Evolutionary conservation across 2,329 filamentous ascomycete genomes (phyloP), one percentile per base, ranked within the genome.

Genomic region (Cadophora sp.): DNA sequence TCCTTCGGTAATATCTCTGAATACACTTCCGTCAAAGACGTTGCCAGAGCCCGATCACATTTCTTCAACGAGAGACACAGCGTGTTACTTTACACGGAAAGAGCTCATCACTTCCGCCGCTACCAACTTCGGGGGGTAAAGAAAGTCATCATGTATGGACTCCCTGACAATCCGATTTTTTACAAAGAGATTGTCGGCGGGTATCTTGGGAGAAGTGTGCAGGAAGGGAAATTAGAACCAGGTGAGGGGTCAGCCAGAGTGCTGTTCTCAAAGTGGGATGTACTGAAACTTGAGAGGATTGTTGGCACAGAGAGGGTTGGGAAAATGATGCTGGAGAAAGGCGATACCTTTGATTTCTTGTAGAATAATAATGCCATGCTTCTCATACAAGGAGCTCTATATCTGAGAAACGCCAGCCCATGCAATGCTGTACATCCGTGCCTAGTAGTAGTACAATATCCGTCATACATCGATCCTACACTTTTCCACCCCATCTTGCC

Each of bases 41-140:
- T 94, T 36, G 90, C 93, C 50, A 89, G 95, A 47, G 93, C 95
- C 9, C 86, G 95, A 27, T 94, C 92, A 14, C 92, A 97, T 77
- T 98, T 99, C 80, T 82, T 93, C 71, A 91, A 83, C 47, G 96
- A 94, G 5, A 85, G 94, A 18, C 92, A 97, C 77, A 88, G 88
- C 22, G 85, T 98, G 20, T 80, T 99, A 47, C 83, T 99, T 18
- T 99, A 98, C 80, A 96, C 94, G 1, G 95, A 97, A 78, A 89
- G 96, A 67, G 92, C 94, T n/a, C 96, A 99, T 80, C 96, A 99
- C 79, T 98, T 98, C 83, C 89, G 93, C 59, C 86, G 96, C n/a
- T 94, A 96, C 76, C 86, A 87, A 72, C 84, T 99, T 63, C 86
- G 88, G 43, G 96, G 96, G 24, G 93, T 96, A 16, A 90, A 89